These are phyloP conservation scores for Cyberlindnera samutprakarnensis DNA, from an alignment of 805 yeast species.

Conservation along the genomic window DNA sequence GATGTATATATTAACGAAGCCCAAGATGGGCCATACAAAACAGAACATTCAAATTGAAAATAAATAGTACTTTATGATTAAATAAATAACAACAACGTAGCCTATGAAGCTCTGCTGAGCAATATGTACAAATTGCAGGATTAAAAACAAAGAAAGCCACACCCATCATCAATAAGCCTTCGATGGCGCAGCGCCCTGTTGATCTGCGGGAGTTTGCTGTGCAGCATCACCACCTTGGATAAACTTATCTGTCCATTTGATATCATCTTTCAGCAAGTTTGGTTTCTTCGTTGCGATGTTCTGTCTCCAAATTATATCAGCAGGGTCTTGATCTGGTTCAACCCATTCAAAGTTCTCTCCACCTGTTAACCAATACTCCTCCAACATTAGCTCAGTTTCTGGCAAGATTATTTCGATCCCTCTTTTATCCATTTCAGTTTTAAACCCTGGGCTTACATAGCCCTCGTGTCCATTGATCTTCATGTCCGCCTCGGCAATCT, in stretches of 20 bases:
- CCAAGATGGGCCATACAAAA: no score
- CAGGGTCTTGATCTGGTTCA: slow-evolving; percentile 89
- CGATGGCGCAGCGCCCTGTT: no score
- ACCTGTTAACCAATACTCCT: slow-evolving; percentile 82
- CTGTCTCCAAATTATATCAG: slow-evolving; percentile 36
- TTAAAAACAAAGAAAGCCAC: no score
- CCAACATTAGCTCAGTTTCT: slow-evolving; percentile 58
- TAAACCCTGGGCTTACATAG: slow-evolving; percentile 11
- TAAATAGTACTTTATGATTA: slow-evolving; percentile 1
- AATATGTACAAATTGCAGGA: slow-evolving; percentile 2
- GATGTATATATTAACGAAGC: no score
- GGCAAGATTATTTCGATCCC: slow-evolving; percentile 30
- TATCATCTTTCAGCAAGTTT: slow-evolving; percentile 7
- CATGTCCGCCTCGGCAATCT: slow-evolving; percentile 55
- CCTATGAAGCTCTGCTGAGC: no score
- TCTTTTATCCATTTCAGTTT: slow-evolving; percentile 4
- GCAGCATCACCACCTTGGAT: slow-evolving; percentile 4
- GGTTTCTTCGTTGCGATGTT: slow-evolving; percentile 10
- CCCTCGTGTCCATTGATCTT: slow-evolving; percentile 16
- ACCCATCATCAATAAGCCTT: no score
- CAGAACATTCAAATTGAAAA: no score
- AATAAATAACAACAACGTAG: slow-evolving; percentile 1
- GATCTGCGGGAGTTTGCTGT: no score
- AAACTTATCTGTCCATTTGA: slow-evolving; percentile 18
- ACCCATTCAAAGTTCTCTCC: slow-evolving; percentile 87